Evolutionary conservation across 2,329 filamentous ascomycete species (phyloP), one percentile per base, ranked within the genome.

Genomic region (Monilinia polystroma): DNA sequence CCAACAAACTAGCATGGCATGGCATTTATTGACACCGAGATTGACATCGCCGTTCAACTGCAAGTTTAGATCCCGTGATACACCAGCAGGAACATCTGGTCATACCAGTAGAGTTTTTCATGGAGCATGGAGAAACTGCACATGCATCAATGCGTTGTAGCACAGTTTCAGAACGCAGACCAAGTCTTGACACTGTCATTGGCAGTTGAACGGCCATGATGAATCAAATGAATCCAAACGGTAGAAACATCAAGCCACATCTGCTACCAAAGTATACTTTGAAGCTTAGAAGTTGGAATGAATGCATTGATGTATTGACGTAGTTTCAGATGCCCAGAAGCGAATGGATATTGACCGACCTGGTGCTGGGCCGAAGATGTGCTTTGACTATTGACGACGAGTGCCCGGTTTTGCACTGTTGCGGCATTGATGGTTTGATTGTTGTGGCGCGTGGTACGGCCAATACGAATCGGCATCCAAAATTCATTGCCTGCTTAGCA

Each of bases 261-360:
- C n/a, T 49, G 7, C 43, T 11, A 29, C 7, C 49, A 29, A 20
- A 35, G 18, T 32, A 23, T 35, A 5, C 29, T 18, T 2, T 60
- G 57, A 60, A 12, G 12, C n/a, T 23, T 35, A 26, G 29, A 26
- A 18, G 29, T 32, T 47, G 43, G 7, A 59, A 49, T 12, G 2
- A 49, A 23, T 60, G 57, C 57, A 60, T 60, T 60, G 52, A 35
- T 54, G 57, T 43, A 49, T 49, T 49, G 57, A 49, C 57, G 26
- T 35, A 16, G 57, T 49, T 60, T 60, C 57, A 49, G 57, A 43
- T 35, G 20, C 20, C 29, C 14, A 26, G 49, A 35, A 35, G 57
- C 43, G 18, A n/a, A 23, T 3, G 43, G 45, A 47, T 20, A n/a
- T 47, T 58, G 57, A 35, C 43, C 20, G 43, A 49, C 20, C 18